A percentile compares a stretch with the other conserved stretches of the same genome.
Conservation (phyloP, 208 protist species). For the Trichomonas tenax region DNA sequence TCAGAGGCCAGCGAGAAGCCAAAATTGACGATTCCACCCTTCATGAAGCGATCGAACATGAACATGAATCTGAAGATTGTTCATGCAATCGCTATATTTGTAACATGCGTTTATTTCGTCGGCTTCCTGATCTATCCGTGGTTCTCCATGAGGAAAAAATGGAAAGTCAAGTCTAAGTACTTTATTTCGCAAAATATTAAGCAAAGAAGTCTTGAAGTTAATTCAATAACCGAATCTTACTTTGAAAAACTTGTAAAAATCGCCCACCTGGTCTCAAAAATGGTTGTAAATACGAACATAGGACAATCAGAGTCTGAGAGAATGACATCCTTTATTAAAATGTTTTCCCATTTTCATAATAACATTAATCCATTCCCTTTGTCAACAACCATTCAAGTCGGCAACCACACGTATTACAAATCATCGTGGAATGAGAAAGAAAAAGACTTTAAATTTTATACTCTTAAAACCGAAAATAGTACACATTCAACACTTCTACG, state of each 20-base stretch:
- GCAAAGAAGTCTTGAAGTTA: not conserved
- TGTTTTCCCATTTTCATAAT: not conserved
- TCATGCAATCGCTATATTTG: not conserved
- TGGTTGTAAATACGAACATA: not conserved
- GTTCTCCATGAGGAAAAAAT: not conserved
- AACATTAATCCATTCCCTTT: not conserved
- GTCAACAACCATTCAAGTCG: not conserved
- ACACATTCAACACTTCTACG: not conserved
- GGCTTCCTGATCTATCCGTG: not conserved
- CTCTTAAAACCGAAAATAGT: not conserved
- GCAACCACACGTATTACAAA: not conserved
- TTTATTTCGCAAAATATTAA: not conserved
- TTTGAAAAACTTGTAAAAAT: not conserved
- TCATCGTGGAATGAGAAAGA: not conserved
- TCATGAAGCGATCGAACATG: not conserved
- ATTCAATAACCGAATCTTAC: not conserved
- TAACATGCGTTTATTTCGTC: not conserved
- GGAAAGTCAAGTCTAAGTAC: not conserved
- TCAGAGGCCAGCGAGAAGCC: not conserved
- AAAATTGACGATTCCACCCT: not conserved
- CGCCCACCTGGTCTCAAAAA: not conserved
- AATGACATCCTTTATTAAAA: not conserved
- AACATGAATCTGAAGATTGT: not conserved
- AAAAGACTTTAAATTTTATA: not conserved
- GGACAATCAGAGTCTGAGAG: not conserved